Evolutionary conservation across 179 eudicot species (phyloP).

Genomic region (Beta lomatogona): DNA sequence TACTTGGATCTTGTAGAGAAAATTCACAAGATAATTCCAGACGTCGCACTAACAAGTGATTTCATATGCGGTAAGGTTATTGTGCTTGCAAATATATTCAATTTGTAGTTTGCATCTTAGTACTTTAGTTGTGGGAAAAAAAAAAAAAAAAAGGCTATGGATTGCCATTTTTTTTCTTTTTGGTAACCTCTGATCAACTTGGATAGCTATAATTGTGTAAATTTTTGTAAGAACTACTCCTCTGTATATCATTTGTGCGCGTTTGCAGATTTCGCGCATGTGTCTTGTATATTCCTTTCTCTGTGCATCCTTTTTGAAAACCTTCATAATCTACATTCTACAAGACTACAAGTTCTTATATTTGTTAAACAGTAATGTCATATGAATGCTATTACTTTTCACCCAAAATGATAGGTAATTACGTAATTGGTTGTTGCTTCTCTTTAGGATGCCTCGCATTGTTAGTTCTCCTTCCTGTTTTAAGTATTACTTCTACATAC

Average conservation of each 20-base stretch:
- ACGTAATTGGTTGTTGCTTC: neutral
- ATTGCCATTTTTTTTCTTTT: neutral
- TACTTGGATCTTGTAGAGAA: slow-evolving; percentile 88
- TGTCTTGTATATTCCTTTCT: neutral
- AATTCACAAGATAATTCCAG: slow-evolving; percentile 73
- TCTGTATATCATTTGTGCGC: neutral
- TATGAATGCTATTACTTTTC: neutral
- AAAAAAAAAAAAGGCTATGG: neutral
- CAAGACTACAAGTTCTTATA: neutral
- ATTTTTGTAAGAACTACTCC: neutral
- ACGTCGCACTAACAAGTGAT: slow-evolving; percentile 90
- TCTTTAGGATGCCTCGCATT: neutral
- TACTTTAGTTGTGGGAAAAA: neutral
- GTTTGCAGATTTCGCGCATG: neutral
- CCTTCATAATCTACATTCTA: neutral
- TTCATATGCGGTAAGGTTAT: slow-evolving; percentile 81
- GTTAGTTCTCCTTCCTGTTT: neutral
- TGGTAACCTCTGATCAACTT: neutral
- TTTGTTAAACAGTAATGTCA: neutral
- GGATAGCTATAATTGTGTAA: neutral
- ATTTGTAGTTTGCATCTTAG: neutral
- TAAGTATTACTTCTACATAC: neutral
- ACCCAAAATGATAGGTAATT: neutral
- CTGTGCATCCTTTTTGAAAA: neutral
- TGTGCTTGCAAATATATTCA: neutral